These are phyloP conservation scores for Eucalyptus polybractea DNA, from an alignment of 345 rosid genomes.

Conservation along the genomic window DNA sequence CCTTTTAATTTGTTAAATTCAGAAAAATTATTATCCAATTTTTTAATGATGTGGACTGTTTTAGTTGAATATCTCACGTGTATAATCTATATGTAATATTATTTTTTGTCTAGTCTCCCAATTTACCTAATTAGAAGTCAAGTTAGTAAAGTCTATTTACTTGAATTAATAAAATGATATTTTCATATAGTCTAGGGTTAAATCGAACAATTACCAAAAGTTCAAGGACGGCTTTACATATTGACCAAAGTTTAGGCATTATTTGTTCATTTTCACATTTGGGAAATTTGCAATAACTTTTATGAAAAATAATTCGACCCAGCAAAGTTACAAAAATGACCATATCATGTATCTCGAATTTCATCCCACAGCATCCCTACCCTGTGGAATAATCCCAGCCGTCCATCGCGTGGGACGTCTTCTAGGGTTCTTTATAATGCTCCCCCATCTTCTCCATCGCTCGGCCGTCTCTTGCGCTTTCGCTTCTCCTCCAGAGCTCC, in stretches of 20 bases:
- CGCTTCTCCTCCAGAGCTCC: neutral
- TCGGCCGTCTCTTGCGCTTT: neutral
- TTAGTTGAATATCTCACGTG: neutral
- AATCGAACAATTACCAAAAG: too few relatives aligned
- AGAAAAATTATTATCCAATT: neutral
- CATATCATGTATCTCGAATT: neutral
- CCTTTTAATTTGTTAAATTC: too few relatives aligned
- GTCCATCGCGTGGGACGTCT: neutral
- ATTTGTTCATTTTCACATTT: too few relatives aligned
- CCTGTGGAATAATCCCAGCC: neutral
- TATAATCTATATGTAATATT: too few relatives aligned
- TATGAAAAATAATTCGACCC: neutral
- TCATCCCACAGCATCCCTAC: neutral
- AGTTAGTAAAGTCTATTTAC: neutral
- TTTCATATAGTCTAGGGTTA: too few relatives aligned
- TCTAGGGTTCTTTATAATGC: neutral
- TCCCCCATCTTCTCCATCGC: neutral
- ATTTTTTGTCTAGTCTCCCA: neutral
- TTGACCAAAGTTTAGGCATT: accelerated
- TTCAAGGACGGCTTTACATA: neutral
- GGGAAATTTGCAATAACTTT: neutral
- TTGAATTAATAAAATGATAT: neutral
- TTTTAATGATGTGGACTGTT: neutral
- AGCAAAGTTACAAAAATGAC: neutral
- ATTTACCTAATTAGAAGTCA: too few relatives aligned